Conservation (phyloP, 1,284 basidiomycete species). For the Cryptococcus sp. region DNA sequence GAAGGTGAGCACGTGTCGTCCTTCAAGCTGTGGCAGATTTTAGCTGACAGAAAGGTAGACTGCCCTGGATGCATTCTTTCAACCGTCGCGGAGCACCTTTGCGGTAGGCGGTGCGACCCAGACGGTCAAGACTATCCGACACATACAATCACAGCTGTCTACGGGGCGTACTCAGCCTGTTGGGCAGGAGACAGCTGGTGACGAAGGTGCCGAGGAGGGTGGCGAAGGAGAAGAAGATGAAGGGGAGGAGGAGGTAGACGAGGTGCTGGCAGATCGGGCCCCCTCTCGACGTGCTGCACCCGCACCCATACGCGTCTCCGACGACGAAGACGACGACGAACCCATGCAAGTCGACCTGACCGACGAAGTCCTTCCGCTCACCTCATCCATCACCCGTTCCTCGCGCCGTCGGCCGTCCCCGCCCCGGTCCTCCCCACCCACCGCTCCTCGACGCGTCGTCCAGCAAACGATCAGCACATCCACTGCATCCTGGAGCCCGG, state of each 20-base stretch:
- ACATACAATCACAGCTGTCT: slow-evolving; percentile 15
- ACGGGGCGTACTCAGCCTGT: neutral
- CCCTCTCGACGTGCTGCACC: neutral
- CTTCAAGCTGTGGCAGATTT: neutral
- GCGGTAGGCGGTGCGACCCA: slow-evolving; percentile 53
- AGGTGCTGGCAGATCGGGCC: neutral
- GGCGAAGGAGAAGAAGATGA: neutral
- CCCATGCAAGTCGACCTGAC: neutral
- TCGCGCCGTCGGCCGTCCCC: neutral
- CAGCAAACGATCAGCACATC: slow-evolving; percentile 15
- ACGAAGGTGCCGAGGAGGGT: neutral
- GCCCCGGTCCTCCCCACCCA: neutral
- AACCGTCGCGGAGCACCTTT: slow-evolving; percentile 66
- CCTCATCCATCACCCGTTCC: neutral
- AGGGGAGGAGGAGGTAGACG: neutral
- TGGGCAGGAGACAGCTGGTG: neutral
- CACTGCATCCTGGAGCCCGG: slow-evolving; percentile 17
- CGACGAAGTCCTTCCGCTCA: neutral
- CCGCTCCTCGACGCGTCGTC: neutral
- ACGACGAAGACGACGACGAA: neutral
- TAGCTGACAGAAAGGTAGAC: slow-evolving; percentile 41
- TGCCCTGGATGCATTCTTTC: slow-evolving; percentile 63
- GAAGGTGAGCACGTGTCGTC: slow-evolving; percentile 56
- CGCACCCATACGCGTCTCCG: neutral
- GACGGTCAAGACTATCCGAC: slow-evolving; percentile 22